Evolutionary conservation across 306 rosid genomes (phyloP).

Genomic region (Vicia sativa): DNA sequence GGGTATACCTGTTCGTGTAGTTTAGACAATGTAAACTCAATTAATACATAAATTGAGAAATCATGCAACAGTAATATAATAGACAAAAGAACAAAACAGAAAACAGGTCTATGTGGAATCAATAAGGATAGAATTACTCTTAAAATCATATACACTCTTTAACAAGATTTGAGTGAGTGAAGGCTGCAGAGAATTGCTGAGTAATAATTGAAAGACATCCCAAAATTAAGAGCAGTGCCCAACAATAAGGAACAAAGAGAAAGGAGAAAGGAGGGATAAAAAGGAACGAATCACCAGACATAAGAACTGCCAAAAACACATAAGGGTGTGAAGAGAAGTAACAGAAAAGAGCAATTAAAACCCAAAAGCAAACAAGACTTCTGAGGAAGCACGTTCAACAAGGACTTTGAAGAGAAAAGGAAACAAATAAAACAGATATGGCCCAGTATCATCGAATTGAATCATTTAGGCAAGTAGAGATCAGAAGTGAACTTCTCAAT

Average conservation of each 20-base stretch:
- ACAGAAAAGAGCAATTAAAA: conserved; percentile 26
- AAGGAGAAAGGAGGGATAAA: not conserved
- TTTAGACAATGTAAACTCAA: conserved; percentile 29
- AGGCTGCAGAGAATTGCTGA: not conserved
- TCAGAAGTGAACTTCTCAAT: conserved; percentile 34
- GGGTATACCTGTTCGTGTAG: conserved; percentile 69
- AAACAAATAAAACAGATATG: conserved; percentile 39
- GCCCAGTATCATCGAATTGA: conserved; percentile 15
- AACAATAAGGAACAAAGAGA: conserved; percentile 14
- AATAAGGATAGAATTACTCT: conserved; percentile 20
- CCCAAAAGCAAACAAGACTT: conserved; percentile 35
- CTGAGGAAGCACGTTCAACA: conserved; percentile 30
- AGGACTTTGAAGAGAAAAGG: conserved; percentile 29
- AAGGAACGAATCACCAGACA: conserved; percentile 15
- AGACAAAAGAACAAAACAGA: conserved; percentile 17
- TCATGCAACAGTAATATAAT: conserved; percentile 21
- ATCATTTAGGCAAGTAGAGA: conserved; percentile 13
- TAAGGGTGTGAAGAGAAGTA: conserved; percentile 32
- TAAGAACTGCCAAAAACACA: conserved; percentile 31
- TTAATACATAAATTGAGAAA: conserved; percentile 12
- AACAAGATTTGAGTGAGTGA: conserved; percentile 14
- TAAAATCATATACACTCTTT: conserved; percentile 22
- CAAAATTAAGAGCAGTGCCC: not conserved
- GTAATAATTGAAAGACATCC: conserved; percentile 14
- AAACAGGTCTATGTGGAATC: conserved; percentile 3